Percentiles rank a stretch among this genome's conserved stretches.
Conservation (phyloP, 305 asterid genomes). For the Euphrasia arctica region DNA sequence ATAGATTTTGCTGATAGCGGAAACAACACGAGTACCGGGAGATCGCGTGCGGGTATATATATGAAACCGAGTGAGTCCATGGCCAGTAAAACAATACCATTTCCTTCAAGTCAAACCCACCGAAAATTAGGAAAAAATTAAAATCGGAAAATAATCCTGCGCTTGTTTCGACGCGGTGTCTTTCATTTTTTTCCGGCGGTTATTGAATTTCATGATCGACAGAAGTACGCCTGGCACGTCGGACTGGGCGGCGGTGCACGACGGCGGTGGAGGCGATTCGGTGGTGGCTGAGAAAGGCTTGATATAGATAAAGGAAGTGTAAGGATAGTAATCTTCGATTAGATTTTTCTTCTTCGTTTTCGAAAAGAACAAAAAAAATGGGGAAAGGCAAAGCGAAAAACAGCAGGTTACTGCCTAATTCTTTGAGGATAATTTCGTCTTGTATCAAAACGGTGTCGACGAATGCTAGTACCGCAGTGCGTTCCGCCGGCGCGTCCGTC, state of each 20-base stretch:
- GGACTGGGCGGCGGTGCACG: slow-evolving; percentile 50
- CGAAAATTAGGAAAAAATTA: not conserved
- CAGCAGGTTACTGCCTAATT: slow-evolving; percentile 74
- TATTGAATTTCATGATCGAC: slow-evolving; percentile 42
- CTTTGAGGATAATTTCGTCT: slow-evolving; percentile 85
- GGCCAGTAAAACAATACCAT: slow-evolving; percentile 30
- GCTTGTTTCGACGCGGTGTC: slow-evolving; percentile 23
- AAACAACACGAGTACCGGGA: slow-evolving; percentile 22
- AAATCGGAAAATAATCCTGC: slow-evolving; percentile 21
- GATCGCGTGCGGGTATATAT: slow-evolving; percentile 33
- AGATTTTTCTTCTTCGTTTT: too few relatives aligned
- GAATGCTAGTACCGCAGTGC: slow-evolving; percentile 85
- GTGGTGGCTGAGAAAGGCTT: slow-evolving; percentile 1
- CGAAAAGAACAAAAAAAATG: slow-evolving; percentile 27
- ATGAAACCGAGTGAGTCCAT: slow-evolving; percentile 25
- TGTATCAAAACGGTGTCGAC: slow-evolving; percentile 94
- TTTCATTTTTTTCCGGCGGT: slow-evolving; percentile 35
- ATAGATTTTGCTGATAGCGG: slow-evolving; percentile 34
- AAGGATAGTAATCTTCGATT: too few relatives aligned
- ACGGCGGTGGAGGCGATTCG: slow-evolving; percentile 46
- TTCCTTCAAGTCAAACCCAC: slow-evolving; percentile 43
- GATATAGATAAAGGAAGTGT: too few relatives aligned
- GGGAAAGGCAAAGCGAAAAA: slow-evolving; percentile 56
- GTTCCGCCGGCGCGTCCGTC: slow-evolving; percentile 49
- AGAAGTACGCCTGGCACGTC: slow-evolving; percentile 31